Percentiles rank a stretch among this genome's conserved stretches.
phyloP scores from a whole-genome alignment of 257 asterid species.

The Nicotiana tabacum region DNA sequence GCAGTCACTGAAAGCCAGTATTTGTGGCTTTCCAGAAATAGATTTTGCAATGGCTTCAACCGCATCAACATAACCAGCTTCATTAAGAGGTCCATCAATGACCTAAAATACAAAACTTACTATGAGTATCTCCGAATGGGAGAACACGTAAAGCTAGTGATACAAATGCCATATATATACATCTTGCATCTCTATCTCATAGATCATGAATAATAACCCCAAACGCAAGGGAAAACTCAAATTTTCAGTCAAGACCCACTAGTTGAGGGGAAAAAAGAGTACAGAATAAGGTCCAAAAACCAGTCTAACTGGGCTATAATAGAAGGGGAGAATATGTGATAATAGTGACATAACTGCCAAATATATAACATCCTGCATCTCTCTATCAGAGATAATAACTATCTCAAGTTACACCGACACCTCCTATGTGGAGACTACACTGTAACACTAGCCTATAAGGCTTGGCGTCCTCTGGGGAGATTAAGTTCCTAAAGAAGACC shows the following conservation, averaged over 20 bases:
- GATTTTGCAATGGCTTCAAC: constrained; percentile 37
- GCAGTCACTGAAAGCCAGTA: constrained; percentile 54
- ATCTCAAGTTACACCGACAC: background rate
- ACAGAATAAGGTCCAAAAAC: background rate
- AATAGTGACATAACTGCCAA: background rate
- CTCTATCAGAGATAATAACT: background rate
- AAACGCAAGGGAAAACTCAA: background rate
- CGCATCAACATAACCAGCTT: constrained; percentile 34
- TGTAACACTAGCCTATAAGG: background rate
- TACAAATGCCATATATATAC: background rate
- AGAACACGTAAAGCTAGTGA: background rate
- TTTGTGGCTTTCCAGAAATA: constrained; percentile 48
- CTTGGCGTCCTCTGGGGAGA: background rate
- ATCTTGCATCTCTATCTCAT: background rate
- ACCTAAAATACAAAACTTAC: constrained; percentile 34
- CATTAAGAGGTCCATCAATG: constrained; percentile 53
- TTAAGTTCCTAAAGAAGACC: background rate
- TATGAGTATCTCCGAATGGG: background rate
- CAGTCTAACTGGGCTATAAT: background rate
- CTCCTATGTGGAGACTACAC: background rate
- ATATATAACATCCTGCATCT: background rate
- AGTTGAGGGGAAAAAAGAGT: background rate
- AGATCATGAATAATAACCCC: background rate
- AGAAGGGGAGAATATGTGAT: background rate
- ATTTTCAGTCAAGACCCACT: background rate